Evolutionary conservation across 331 rosid species (phyloP).

Genomic region (Erythrophleum ivorense): DNA sequence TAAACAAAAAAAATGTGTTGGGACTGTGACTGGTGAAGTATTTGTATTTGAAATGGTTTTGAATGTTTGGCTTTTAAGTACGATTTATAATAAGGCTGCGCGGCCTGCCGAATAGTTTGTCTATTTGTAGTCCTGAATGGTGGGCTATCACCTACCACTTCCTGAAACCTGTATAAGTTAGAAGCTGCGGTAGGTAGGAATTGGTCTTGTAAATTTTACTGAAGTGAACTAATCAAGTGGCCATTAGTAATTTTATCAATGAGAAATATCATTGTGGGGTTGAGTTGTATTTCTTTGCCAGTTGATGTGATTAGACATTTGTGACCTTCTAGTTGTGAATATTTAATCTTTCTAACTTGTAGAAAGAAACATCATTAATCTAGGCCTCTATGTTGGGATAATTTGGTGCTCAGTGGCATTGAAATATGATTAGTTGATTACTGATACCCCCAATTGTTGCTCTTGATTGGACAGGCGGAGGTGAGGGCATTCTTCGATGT

Average conservation of each 20-base stretch:
- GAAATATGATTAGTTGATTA: slow-evolving; percentile 11
- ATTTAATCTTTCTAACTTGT: slow-evolving; percentile 25
- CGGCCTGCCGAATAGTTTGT: background rate
- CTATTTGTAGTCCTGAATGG: slow-evolving; percentile 33
- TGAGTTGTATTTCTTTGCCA: slow-evolving; percentile 34
- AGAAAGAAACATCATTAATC: slow-evolving; percentile 16
- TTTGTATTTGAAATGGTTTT: slow-evolving; percentile 12
- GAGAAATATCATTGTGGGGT: slow-evolving; percentile 15
- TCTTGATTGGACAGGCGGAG: slow-evolving; percentile 70
- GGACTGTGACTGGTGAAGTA: slow-evolving; percentile 5
- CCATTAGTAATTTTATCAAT: background rate
- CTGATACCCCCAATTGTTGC: slow-evolving; percentile 27
- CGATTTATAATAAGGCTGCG: background rate
- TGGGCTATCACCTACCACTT: slow-evolving; percentile 35
- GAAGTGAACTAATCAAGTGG: background rate
- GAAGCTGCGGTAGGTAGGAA: slow-evolving; percentile 40
- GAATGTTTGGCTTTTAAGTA: slow-evolving; percentile 1
- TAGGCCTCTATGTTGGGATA: background rate
- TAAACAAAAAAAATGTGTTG: background rate
- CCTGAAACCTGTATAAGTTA: slow-evolving; percentile 10
- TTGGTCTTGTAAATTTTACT: slow-evolving; percentile 26
- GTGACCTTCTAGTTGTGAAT: slow-evolving; percentile 34
- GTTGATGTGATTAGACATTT: slow-evolving; percentile 42
- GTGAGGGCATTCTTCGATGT: slow-evolving; percentile 98
- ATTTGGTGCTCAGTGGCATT: background rate